Evolutionary conservation across 371 early-diverging fungal genomes (phyloP).

Genomic region (Apophysomyces elegans): DNA sequence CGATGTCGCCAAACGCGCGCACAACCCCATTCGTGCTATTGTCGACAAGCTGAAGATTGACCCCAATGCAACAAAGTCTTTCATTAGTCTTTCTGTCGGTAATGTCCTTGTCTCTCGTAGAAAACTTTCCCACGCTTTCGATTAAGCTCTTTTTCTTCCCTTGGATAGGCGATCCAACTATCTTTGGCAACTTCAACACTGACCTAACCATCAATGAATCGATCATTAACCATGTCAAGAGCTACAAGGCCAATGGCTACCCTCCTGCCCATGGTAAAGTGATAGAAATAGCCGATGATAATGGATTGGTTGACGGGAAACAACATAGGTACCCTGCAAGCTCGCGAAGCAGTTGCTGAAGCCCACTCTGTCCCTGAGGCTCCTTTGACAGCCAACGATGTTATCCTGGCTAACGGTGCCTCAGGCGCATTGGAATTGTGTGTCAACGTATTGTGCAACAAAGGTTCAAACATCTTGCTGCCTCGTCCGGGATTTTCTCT

Average conservation of each 20-base stretch:
- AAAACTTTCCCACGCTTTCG: background rate
- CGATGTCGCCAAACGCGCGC: slow-evolving; percentile 72
- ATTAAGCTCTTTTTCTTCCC: slow-evolving; percentile 9
- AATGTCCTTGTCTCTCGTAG: slow-evolving; percentile 10
- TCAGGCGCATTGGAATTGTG: slow-evolving; percentile 85
- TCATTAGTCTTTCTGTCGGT: slow-evolving; percentile 85
- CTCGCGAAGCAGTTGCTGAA: slow-evolving; percentile 82
- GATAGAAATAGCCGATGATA: background rate
- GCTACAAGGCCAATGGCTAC: slow-evolving; percentile 85
- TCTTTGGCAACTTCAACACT: slow-evolving; percentile 90
- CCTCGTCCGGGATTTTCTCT: slow-evolving; percentile 92
- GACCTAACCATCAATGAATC: slow-evolving; percentile 71
- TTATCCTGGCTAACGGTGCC: slow-evolving; percentile 85
- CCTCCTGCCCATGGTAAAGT: slow-evolving; percentile 81
- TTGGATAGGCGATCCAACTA: slow-evolving; percentile 80
- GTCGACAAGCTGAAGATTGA: slow-evolving; percentile 78
- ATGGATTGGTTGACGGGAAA: background rate
- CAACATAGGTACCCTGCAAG: slow-evolving; percentile 55
- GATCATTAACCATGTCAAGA: slow-evolving; percentile 65
- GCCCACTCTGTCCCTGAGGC: slow-evolving; percentile 69
- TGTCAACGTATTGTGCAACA: slow-evolving; percentile 74
- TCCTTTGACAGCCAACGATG: slow-evolving; percentile 75
- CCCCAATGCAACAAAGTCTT: slow-evolving; percentile 70
- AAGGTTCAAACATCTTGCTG: slow-evolving; percentile 84
- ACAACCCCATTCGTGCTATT: slow-evolving; percentile 89